Base-by-base conservation (phyloP, 306 rosid species). In the Cucurbita maxima region DNA sequence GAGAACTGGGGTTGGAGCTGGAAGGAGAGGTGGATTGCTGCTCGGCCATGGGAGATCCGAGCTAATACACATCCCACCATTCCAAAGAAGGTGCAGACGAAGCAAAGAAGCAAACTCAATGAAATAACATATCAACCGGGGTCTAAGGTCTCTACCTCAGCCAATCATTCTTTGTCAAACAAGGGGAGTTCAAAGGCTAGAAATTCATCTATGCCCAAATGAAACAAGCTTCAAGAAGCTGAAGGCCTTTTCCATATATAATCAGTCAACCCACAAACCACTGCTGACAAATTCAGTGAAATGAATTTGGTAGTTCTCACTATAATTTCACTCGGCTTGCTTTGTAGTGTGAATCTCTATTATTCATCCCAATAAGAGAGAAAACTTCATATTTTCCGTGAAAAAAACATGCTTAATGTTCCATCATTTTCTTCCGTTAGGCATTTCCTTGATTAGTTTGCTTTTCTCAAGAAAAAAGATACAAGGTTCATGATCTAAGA, bases 1-100 rank as follows among this genome's bases (percentile, higher is more conserved):
- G 92, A 83, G 63, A 87, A 83, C 67, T 91, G 92, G 92, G 96
- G 97, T 56, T 91, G 97, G 97, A 88, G 96, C 80, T 90, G 95
- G 96, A 81, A 45, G 40, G 95, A 88, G 60, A 89, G 96, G 5
- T 88, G 96, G 95, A 86, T 90, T 7, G 90, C 97, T 0, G 97
- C 91, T 7, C 88, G 96, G n/a, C 97, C 97, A 15, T 88, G 92
- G 91, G 96, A 88, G 77, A 79, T 86, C 34, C 84, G 90, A 63
- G 82, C 84, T 70, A 77, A 59, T 30, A 71, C 78, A 73, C 81
- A 83, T 2, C 30, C 91, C 55, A 64, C 84, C 10, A 81, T 76
- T 52, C 69, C 86, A 52, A 86, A 79, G 83, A 88, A 87, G 81
- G 75, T 70, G 55, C 82, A 73, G 40, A 71, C 59, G 40, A 89